Evolutionary conservation across 2,329 filamentous ascomycete genomes (phyloP).

Genomic region (Calycina herbarum): DNA sequence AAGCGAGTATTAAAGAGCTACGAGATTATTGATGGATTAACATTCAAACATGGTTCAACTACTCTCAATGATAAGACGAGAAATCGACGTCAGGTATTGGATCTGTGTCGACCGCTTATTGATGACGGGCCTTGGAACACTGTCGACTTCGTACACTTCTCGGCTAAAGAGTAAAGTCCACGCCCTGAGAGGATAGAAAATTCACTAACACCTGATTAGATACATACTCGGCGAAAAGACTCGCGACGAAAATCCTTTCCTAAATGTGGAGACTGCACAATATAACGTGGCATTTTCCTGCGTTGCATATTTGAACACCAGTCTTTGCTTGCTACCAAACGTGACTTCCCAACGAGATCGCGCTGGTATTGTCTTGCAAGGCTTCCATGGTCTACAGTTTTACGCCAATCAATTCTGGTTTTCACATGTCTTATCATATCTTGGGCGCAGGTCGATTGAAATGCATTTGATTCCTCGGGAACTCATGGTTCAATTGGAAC

Average conservation of each 20-base stretch:
- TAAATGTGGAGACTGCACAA: background rate
- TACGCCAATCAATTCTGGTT: background rate
- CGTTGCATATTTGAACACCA: background rate
- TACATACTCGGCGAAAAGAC: background rate
- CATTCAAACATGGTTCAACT: constrained; percentile 4
- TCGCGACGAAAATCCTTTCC: background rate
- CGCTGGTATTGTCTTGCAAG: background rate
- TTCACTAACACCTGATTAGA: background rate
- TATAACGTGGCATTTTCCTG: background rate
- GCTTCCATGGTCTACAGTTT: background rate
- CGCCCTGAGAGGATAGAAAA: no score
- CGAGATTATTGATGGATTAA: constrained; percentile 19
- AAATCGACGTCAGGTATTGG: constrained; percentile 10
- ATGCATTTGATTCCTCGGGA: background rate
- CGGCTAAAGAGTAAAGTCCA: constrained; percentile 16
- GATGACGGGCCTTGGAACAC: constrained; percentile 15
- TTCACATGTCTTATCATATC: background rate
- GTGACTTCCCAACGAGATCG: background rate
- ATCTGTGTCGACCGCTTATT: constrained; percentile 21
- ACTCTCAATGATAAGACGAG: constrained; percentile 12
- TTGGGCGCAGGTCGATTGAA: background rate
- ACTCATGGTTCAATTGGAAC: background rate
- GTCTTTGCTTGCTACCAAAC: background rate
- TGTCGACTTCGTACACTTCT: constrained; percentile 23
- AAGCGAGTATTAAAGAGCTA: constrained; percentile 17